Conservation (phyloP, 768 basidiomycete genomes). For the Leccinum uliginosum region DNA sequence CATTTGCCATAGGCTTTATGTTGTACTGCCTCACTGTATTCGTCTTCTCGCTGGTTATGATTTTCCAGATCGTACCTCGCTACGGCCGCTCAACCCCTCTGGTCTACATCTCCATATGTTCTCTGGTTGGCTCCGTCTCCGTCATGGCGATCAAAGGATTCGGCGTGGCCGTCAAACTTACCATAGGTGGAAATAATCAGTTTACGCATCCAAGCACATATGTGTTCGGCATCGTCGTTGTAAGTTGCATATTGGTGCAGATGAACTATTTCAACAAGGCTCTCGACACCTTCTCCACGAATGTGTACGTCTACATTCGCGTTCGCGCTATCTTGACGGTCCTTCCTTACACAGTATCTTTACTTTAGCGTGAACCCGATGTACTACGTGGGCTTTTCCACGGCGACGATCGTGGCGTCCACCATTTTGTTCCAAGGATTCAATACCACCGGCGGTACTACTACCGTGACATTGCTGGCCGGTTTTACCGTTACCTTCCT, state of each 20-base stretch:
- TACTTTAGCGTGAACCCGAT: conserved; percentile 88
- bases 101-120: conserved; percentile 96
- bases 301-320: conserved; percentile 64
- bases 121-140: conserved; percentile 91
- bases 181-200: conserved; percentile 90
- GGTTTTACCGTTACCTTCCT: conserved; percentile 94
- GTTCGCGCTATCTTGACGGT: neutral
- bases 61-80: conserved; percentile 77
- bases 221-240: conserved; percentile 82
- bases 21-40: conserved; percentile 85
- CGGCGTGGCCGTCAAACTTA: conserved; percentile 94
- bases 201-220: conserved; percentile 95
- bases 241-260: conserved; percentile 82
- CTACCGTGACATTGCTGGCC: conserved; percentile 81
- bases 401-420: conserved; percentile 88
- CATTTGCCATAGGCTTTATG: conserved; percentile 67
- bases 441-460: conserved; percentile 79
- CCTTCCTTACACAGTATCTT: neutral
- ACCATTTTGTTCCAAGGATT: conserved; percentile 97
- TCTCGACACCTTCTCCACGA: conserved; percentile 93
- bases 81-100: conserved; percentile 86
- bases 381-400: conserved; percentile 97
- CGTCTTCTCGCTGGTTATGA: conserved; percentile 80
- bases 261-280: conserved; percentile 99
- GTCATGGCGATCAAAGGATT: conserved; percentile 99